These are phyloP conservation scores for Ensete glaucum DNA, from an alignment of 176 grass and related monocot species.

Conservation along the genomic window DNA sequence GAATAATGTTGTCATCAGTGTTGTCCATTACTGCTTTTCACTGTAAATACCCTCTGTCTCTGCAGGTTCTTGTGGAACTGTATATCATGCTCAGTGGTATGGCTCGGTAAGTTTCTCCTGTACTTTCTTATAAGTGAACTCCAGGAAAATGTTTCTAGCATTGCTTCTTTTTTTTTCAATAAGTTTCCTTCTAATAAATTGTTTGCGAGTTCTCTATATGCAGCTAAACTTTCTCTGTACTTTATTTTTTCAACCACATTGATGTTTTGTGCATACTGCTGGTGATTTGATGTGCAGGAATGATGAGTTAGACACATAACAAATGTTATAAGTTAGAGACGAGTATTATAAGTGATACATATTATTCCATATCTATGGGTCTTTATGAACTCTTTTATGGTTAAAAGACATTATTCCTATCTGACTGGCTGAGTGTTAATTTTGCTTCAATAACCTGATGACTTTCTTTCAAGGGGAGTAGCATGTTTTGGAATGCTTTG, in stretches of 20 bases:
- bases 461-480: too few relatives aligned
- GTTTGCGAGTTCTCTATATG: background rate
- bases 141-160: background rate
- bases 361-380: too few relatives aligned
- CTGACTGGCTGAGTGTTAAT: too few relatives aligned
- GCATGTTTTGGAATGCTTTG: too few relatives aligned
- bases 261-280: background rate
- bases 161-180: too few relatives aligned
- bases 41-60: constrained; percentile 15
- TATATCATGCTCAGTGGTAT: constrained; percentile 96
- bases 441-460: too few relatives aligned
- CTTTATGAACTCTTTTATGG: too few relatives aligned
- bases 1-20: background rate
- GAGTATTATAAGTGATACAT: too few relatives aligned
- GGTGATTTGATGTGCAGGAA: background rate
- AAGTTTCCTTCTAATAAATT: background rate
- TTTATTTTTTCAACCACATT: background rate
- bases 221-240: background rate
- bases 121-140: background rate
- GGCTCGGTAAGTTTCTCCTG: constrained; percentile 63
- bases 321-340: too few relatives aligned
- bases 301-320: background rate
- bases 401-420: too few relatives aligned
- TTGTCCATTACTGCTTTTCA: background rate
- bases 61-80: constrained; percentile 95